These are phyloP conservation scores for Epichloe brachyelytri DNA, from an alignment of 2,329 filamentous ascomycete genomes.

Conservation along the genomic window DNA sequence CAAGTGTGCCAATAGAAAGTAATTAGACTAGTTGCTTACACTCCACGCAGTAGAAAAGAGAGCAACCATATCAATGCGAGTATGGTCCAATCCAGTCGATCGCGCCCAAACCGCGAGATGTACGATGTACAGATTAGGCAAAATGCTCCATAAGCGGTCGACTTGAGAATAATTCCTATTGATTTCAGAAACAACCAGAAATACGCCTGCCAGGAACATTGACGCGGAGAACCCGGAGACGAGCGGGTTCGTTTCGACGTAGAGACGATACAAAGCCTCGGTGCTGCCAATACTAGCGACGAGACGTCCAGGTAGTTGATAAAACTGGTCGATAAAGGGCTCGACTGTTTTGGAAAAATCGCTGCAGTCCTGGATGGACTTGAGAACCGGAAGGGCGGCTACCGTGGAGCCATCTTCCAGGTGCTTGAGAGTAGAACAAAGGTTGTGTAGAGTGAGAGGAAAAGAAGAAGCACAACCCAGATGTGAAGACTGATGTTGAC, in stretches of 20 bases:
- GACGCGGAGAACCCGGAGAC: constrained; percentile 62
- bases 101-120: constrained; percentile 80
- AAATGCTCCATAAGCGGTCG: constrained; percentile 80
- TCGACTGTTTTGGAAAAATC: constrained; percentile 62
- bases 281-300: constrained; percentile 45
- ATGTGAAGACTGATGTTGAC: too few species aligned
- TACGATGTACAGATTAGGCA: constrained; percentile 75
- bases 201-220: constrained; percentile 54
- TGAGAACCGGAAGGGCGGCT: constrained; percentile 56
- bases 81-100: constrained; percentile 55
- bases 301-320: constrained; percentile 53
- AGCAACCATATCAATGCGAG: constrained; percentile 59
- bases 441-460: background rate
- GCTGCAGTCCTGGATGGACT: constrained; percentile 59
- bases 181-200: constrained; percentile 66
- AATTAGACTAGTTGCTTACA: constrained; percentile 34
- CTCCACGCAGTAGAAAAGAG: constrained; percentile 66
- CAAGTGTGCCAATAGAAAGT: background rate
- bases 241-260: constrained; percentile 75
- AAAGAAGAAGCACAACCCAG: too few species aligned
- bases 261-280: constrained; percentile 55
- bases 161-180: constrained; percentile 97
- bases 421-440: background rate
- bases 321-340: constrained; percentile 60
- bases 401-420: constrained; percentile 25